Conservation (phyloP, 805 yeast species). For the Spathaspora arborariae region DNA sequence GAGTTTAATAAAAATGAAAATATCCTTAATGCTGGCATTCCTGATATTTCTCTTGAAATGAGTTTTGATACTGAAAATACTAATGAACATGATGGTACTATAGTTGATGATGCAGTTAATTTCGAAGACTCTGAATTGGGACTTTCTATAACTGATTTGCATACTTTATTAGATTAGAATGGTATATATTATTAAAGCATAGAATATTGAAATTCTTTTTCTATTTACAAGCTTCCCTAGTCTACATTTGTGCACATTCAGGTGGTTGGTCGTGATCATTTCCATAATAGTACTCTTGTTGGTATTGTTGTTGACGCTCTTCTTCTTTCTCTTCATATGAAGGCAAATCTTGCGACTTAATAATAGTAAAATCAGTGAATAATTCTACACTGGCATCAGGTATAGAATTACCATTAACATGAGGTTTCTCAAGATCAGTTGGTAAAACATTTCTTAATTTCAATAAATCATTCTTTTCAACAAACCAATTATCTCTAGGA, state of each 20-base stretch:
- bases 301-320: background rate
- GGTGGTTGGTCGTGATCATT: conserved; percentile 12
- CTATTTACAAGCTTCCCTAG: background rate
- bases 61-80: conserved; percentile 11
- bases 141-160: conserved; percentile 29
- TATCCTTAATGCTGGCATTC: background rate
- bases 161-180: conserved; percentile 30
- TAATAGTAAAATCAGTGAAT: conserved; percentile 30
- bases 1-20: conserved; percentile 9
- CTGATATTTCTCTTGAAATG: conserved; percentile 5
- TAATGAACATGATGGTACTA: conserved; percentile 13
- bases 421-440: conserved; percentile 21
- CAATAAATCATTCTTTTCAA: conserved; percentile 62
- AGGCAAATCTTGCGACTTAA: conserved; percentile 25
- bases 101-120: background rate
- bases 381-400: conserved; percentile 37
- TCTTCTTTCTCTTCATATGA: conserved; percentile 20
- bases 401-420: conserved; percentile 20
- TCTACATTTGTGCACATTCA: conserved; percentile 33
- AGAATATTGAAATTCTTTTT: conserved; percentile 7
- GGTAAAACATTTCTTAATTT: conserved; percentile 58
- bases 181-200: background rate
- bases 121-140: conserved; percentile 18
- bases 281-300: conserved; percentile 5
- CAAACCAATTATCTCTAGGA: conserved; percentile 82